These are phyloP conservation scores for Paramecium sexaurelia DNA, from an alignment of 73 alveolate genomes.

Conservation along the genomic window DNA sequence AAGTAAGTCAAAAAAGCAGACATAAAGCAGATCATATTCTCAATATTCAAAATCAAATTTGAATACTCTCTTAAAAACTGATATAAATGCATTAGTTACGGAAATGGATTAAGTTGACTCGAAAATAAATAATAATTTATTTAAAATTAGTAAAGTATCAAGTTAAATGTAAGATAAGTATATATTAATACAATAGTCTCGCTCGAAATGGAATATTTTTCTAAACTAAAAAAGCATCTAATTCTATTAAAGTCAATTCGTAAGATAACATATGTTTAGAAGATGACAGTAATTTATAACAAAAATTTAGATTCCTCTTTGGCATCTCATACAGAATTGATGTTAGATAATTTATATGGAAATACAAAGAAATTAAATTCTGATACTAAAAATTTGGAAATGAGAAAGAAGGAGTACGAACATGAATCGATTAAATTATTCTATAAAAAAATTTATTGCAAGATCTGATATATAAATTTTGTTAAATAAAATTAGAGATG, in stretches of 20 bases:
- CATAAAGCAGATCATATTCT: slow-evolving; percentile 13
- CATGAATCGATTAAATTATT: slow-evolving; percentile 21
- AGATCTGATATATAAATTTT: neutral
- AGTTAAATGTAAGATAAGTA: slow-evolving; percentile 10
- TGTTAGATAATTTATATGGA: slow-evolving; percentile 24
- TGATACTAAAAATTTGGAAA: neutral
- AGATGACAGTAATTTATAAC: neutral
- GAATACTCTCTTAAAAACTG: neutral
- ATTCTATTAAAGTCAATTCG: neutral
- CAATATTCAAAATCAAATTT: neutral
- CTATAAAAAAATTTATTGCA: slow-evolving; percentile 39
- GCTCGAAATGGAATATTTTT: neutral
- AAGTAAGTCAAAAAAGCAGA: neutral
- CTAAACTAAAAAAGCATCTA: neutral
- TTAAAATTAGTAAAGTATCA: neutral
- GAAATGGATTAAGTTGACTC: neutral
- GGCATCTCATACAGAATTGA: slow-evolving; percentile 14
- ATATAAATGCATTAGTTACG: neutral
- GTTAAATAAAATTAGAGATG: neutral
- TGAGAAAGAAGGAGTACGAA: neutral
- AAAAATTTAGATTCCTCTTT: slow-evolving; percentile 12
- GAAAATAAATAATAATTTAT: neutral
- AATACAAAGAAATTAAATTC: neutral
- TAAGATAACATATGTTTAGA: neutral
- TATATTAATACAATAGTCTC: neutral